phyloP scores from a whole-genome alignment of 495 filamentous ascomycete genomes.

The Podospora pseudocomata region DNA sequence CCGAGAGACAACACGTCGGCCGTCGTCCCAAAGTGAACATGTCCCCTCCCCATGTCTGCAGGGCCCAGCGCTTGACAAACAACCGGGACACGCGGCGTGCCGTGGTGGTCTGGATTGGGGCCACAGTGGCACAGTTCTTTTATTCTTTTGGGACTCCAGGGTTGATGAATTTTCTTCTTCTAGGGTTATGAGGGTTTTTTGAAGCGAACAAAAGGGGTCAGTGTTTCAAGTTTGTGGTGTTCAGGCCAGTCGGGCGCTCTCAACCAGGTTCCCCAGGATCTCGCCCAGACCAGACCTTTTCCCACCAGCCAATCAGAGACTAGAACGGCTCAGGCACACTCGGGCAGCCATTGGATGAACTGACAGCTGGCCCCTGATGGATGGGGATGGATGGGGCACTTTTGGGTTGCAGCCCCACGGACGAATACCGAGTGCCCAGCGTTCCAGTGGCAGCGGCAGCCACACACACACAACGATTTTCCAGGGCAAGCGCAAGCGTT shows the following conservation, averaged over 20 bases:
- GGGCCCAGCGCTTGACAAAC: background rate
- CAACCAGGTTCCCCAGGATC: conserved; percentile 29
- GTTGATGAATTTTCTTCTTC: background rate
- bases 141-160: background rate
- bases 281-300: conserved; percentile 11
- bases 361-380: conserved; percentile 6
- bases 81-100: conserved; percentile 13
- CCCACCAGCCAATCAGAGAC: conserved; percentile 1
- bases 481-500: conserved; percentile 4
- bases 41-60: background rate
- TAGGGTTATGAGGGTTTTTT: conserved; percentile 6
- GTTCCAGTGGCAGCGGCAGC: background rate
- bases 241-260: conserved; percentile 19
- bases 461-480: background rate
- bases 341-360: conserved; percentile 20
- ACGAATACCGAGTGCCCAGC: conserved; percentile 7
- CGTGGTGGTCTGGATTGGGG: conserved; percentile 1
- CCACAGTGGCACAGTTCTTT: conserved; percentile 11
- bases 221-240: conserved; percentile 27
- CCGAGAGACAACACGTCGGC: background rate
- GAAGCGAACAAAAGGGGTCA: conserved; percentile 20
- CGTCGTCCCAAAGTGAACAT: background rate
- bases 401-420: conserved; percentile 12
- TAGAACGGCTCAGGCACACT: conserved; percentile 19
- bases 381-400: conserved; percentile 1